Conservation (phyloP, 1,139 yeast genomes). For the Yamadazyma songkhlaensis region DNA sequence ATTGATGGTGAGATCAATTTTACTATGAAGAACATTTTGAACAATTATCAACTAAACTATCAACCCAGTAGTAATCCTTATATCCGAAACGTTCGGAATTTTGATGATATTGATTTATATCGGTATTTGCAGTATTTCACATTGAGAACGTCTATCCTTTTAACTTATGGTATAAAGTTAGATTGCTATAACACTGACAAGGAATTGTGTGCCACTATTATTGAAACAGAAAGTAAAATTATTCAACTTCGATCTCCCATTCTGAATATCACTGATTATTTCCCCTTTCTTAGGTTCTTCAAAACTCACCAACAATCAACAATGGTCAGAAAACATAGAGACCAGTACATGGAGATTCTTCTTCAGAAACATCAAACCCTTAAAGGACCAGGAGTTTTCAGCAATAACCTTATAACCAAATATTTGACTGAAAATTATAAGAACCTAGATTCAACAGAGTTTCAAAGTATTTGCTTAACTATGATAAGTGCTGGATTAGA, state of each 20-base stretch:
- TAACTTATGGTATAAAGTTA: constrained; percentile 60
- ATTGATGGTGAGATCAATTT: constrained; percentile 44
- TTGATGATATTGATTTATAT: constrained; percentile 39
- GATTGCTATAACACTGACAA: constrained; percentile 41
- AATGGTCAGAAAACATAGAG: constrained; percentile 46
- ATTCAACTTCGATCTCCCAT: constrained; percentile 63
- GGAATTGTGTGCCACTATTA: constrained; percentile 49
- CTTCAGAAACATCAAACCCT: constrained; percentile 1
- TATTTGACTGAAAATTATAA: constrained; percentile 8
- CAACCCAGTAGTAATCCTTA: constrained; percentile 20
- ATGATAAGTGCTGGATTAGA: constrained; percentile 82
- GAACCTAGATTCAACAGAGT: constrained; percentile 29
- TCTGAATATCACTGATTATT: constrained; percentile 58
- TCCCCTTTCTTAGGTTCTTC: constrained; percentile 47
- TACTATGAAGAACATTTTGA: constrained; percentile 25
- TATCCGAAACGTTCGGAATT: neutral
- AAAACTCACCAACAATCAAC: constrained; percentile 21
- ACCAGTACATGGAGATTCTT: constrained; percentile 50
- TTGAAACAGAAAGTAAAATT: constrained; percentile 62
- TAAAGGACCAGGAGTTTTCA: neutral
- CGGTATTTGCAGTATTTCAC: constrained; percentile 51
- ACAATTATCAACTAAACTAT: constrained; percentile 18
- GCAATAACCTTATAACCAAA: constrained; percentile 2
- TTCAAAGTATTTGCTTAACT: constrained; percentile 64
- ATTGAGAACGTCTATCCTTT: constrained; percentile 51